phyloP scores from a whole-genome alignment of 306 rosid species.

The Vicia faba region DNA sequence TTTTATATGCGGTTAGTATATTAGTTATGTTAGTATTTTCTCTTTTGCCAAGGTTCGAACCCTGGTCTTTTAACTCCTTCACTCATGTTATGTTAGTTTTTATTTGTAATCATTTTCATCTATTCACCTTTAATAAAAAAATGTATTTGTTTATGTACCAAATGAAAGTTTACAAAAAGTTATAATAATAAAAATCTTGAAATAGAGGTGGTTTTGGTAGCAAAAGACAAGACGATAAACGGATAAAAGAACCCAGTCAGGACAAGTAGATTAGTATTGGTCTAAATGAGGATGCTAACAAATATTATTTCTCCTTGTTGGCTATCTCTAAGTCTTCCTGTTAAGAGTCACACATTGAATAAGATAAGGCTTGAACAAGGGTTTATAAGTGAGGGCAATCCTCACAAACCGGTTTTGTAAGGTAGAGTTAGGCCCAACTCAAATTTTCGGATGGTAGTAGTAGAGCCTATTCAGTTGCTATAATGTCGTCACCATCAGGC shows the following conservation, averaged over 20 bases:
- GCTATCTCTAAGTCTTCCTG: conserved; percentile 27
- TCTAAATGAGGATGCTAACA: conserved; percentile 18
- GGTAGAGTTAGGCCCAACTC: too few relatives aligned
- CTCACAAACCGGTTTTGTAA: too few relatives aligned
- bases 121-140: conserved; percentile 8
- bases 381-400: too few relatives aligned
- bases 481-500: too few relatives aligned
- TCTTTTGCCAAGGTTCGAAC: too few relatives aligned
- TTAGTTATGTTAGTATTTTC: too few relatives aligned
- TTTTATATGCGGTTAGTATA: too few relatives aligned
- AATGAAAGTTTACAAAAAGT: neutral
- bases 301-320: conserved; percentile 18
- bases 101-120: conserved; percentile 2
- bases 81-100: neutral
- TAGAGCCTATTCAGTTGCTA: too few relatives aligned
- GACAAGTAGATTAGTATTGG: conserved; percentile 8
- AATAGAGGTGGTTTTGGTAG: conserved; percentile 22
- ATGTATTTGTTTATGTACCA: neutral
- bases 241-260: conserved; percentile 20
- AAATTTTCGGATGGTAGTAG: too few relatives aligned
- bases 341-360: too few relatives aligned
- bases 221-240: conserved; percentile 25
- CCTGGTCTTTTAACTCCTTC: too few relatives aligned
- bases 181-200: conserved; percentile 1
- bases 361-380: too few relatives aligned